Percentiles rank a stretch among this genome's conserved stretches.
These are phyloP conservation scores for Solanum virginianum DNA, from an alignment of 257 asterid genomes.

Conservation along the genomic window DNA sequence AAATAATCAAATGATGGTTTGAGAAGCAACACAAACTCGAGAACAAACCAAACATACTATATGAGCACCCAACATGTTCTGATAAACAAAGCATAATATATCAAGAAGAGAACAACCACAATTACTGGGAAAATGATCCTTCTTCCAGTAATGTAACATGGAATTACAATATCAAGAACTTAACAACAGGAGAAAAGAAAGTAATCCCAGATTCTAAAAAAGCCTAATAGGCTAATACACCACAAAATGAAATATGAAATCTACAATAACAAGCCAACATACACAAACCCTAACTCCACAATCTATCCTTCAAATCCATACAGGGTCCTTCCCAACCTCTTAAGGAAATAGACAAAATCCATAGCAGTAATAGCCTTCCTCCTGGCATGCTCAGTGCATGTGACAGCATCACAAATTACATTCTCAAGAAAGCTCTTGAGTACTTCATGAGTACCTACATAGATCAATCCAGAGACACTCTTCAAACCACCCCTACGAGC, in stretches of 20 bases:
- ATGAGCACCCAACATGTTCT: not conserved
- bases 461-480: no score
- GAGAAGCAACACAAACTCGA: not conserved
- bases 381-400: constrained; percentile 4
- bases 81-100: no score
- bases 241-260: not conserved
- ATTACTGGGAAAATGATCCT: not conserved
- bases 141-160: not conserved
- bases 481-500: no score
- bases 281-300: no score
- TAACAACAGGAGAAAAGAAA: not conserved
- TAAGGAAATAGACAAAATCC: not conserved
- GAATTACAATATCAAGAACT: not conserved
- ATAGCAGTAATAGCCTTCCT: not conserved
- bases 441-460: no score
- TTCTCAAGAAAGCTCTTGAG: no score
- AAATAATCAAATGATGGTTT: not conserved
- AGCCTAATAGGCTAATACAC: not conserved
- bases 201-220: not conserved
- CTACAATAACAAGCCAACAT: not conserved
- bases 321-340: not conserved
- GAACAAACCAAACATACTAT: not conserved
- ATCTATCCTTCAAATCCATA: not conserved
- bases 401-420: not conserved
- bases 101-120: not conserved